These are phyloP conservation scores for Eucalyptus curtisii DNA, from an alignment of 345 rosid genomes.

Conservation along the genomic window DNA sequence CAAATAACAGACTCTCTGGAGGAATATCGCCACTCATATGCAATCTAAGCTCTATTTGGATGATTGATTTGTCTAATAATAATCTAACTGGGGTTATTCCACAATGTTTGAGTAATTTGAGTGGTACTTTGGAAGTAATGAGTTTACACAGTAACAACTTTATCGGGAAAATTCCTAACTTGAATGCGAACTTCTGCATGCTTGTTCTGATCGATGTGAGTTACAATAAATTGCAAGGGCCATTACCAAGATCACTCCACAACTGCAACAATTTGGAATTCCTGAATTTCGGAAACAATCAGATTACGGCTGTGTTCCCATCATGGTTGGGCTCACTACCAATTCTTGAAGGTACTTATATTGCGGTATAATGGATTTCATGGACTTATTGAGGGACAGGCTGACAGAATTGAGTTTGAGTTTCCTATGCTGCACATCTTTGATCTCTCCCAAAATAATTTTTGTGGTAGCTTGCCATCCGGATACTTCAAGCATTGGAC, in stretches of 20 bases:
- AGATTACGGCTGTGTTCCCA: background rate
- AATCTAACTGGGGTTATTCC: slow-evolving; percentile 8
- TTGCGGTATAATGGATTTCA: background rate
- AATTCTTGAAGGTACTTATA: background rate
- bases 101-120: slow-evolving; percentile 4
- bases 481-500: background rate
- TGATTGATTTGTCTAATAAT: slow-evolving; percentile 4
- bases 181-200: background rate
- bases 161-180: background rate
- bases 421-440: background rate
- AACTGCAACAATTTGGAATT: background rate
- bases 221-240: background rate
- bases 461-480: background rate
- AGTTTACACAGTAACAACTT: background rate
- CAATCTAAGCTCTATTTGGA: background rate
- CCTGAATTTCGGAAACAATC: background rate
- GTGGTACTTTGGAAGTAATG: background rate
- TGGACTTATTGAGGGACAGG: background rate
- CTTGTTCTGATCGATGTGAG: background rate
- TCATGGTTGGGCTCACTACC: slow-evolving; percentile 3
- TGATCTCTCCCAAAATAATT: background rate
- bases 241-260: background rate
- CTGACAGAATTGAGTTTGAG: background rate
- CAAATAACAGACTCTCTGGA: background rate
- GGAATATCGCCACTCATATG: background rate